Percentiles rank a stretch among this genome's conserved stretches.
These are phyloP conservation scores for Saccharomyces pastorianus DNA, from an alignment of 1,139 yeast genomes.

Conservation along the genomic window DNA sequence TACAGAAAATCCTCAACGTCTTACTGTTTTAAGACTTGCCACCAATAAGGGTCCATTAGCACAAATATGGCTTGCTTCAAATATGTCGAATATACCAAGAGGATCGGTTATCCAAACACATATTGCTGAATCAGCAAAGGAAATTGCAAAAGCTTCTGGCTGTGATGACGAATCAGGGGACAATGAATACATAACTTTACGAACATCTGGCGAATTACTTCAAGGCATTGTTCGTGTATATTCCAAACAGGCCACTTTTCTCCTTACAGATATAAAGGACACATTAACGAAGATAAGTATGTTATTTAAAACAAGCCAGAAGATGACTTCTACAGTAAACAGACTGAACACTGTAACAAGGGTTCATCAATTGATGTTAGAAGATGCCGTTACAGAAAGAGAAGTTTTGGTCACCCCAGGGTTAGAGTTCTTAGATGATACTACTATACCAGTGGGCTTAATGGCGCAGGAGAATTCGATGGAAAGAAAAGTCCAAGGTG, in stretches of 20 bases:
- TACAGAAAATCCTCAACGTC: background rate
- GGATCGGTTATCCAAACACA: constrained; percentile 68
- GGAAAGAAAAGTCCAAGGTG: constrained; percentile 29
- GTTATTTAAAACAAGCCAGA: constrained; percentile 48
- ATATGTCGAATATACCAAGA: constrained; percentile 69
- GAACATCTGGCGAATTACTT: constrained; percentile 81
- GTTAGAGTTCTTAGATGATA: constrained; percentile 37
- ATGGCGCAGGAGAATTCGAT: constrained; percentile 18
- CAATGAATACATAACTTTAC: constrained; percentile 55
- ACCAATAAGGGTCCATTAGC: constrained; percentile 77
- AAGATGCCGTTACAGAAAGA: constrained; percentile 71
- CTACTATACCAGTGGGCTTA: constrained; percentile 12
- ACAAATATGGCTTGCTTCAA: constrained; percentile 90
- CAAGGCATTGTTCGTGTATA: constrained; percentile 86
- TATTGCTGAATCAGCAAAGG: constrained; percentile 59
- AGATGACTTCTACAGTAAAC: constrained; percentile 32
- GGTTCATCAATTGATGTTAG: constrained; percentile 51
- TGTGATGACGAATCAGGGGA: constrained; percentile 15
- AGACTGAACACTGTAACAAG: constrained; percentile 47
- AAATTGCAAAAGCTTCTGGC: constrained; percentile 36
- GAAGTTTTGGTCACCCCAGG: constrained; percentile 65
- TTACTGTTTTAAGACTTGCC: constrained; percentile 18
- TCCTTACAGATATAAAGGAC: constrained; percentile 78
- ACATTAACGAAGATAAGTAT: constrained; percentile 66
- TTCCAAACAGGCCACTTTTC: constrained; percentile 75